Conservation (phyloP, 768 basidiomycete species). For the Lactarius hatsudake region DNA sequence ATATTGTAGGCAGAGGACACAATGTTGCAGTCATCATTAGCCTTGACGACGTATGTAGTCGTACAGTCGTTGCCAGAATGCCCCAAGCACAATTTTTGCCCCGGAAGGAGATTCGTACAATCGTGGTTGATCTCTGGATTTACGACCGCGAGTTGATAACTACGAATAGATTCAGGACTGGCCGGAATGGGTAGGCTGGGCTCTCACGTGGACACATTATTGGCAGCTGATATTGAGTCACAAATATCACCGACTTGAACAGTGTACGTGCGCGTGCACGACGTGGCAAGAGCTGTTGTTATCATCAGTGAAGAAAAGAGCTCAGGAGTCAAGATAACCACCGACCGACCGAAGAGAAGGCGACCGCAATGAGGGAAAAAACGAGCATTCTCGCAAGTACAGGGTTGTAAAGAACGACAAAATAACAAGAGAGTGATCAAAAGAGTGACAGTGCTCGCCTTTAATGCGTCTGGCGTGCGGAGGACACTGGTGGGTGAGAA, state of each 20-base stretch:
- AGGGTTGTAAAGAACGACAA: background rate
- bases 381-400: background rate
- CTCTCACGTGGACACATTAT: conserved; percentile 62
- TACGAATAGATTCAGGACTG: conserved; percentile 31
- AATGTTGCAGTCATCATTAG: conserved; percentile 57
- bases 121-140: conserved; percentile 46
- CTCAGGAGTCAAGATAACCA: background rate
- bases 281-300: conserved; percentile 11
- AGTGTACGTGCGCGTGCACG: conserved; percentile 61
- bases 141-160: conserved; percentile 70
- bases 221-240: conserved; percentile 59
- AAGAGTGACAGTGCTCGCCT: conserved; percentile 6
- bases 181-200: background rate
- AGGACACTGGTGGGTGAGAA: background rate
- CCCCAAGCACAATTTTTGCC: conserved; percentile 60
- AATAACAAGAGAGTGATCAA: conserved; percentile 10
- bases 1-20: conserved; percentile 42
- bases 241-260: conserved; percentile 59
- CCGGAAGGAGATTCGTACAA: conserved; percentile 60
- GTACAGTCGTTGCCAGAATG: conserved; percentile 57
- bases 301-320: background rate
- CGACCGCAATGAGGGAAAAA: background rate
- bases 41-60: conserved; percentile 53
- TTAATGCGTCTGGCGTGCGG: background rate
- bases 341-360: conserved; percentile 9